Percentiles rank a stretch among this genome's conserved stretches.
Evolutionary conservation across 108 stramenopile genomes (phyloP).

Genomic region (Phaeodactylum tricornutum): DNA sequence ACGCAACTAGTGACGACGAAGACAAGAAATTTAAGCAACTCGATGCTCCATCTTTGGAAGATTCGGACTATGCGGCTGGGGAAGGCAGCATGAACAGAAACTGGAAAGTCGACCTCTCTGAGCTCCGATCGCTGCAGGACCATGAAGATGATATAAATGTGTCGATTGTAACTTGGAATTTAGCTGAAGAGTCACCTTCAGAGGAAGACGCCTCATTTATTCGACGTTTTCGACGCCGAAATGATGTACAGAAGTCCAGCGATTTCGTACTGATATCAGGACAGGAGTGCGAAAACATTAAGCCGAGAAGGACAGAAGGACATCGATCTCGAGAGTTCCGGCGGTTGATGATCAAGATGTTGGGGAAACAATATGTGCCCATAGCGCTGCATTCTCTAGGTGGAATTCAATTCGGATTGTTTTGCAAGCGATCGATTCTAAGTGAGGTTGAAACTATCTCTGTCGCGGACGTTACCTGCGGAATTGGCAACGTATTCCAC

Average conservation of each 20-base stretch:
- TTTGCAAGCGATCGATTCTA: slow-evolving; percentile 58
- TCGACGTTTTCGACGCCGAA: slow-evolving; percentile 40
- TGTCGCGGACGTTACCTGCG: slow-evolving; percentile 81
- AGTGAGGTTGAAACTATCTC: slow-evolving; percentile 56
- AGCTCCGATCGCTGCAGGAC: too few relatives aligned
- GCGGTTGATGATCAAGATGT: slow-evolving; percentile 65
- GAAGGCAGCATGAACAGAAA: too few relatives aligned
- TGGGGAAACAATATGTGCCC: slow-evolving; percentile 68
- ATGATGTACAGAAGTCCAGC: slow-evolving; percentile 25
- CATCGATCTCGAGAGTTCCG: slow-evolving; percentile 66
- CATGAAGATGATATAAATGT: slow-evolving; percentile 45
- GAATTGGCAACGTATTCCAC: slow-evolving; percentile 85
- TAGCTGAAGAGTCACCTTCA: slow-evolving; percentile 65
- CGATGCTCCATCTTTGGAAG: too few relatives aligned
- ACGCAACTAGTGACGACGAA: too few relatives aligned
- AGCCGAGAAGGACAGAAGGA: slow-evolving; percentile 79
- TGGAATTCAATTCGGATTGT: slow-evolving; percentile 81
- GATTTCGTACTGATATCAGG: slow-evolving; percentile 76
- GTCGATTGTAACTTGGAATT: slow-evolving; percentile 83
- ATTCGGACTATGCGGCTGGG: too few relatives aligned
- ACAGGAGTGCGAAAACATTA: slow-evolving; percentile 86
- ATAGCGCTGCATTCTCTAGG: slow-evolving; percentile 76
- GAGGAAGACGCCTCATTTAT: slow-evolving; percentile 76
- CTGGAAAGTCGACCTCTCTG: too few relatives aligned
- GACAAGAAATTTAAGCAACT: too few relatives aligned